Percentiles rank a stretch among this genome's conserved stretches.
Evolutionary conservation across 148 eudicot genomes (phyloP).

Genomic region (Chenopodium formosanum): DNA sequence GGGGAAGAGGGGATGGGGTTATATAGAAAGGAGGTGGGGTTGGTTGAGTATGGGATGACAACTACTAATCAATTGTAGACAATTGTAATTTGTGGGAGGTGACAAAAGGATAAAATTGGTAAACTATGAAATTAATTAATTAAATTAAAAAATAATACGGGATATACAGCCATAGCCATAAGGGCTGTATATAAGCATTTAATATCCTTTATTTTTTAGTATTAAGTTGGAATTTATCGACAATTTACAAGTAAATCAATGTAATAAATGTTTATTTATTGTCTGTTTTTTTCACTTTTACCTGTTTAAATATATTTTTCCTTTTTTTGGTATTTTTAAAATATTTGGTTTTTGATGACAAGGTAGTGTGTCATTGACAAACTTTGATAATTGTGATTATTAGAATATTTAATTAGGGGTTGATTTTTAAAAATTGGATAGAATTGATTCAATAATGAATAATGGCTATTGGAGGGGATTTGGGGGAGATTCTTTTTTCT

Average conservation of each 20-base stretch:
- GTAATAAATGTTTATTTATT: no score
- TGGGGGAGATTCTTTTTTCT: not conserved
- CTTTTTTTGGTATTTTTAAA: no score
- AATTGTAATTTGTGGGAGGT: not conserved
- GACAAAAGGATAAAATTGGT: not conserved
- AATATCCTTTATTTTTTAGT: no score
- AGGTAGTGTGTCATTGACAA: not conserved
- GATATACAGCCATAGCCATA: no score
- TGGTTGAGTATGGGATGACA: conserved; percentile 16
- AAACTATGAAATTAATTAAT: not conserved
- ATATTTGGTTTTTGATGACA: not conserved
- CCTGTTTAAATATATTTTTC: no score
- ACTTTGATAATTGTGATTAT: not conserved
- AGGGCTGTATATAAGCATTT: no score
- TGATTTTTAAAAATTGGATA: not conserved
- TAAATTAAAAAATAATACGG: not conserved
- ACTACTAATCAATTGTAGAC: not conserved
- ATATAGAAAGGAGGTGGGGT: not conserved
- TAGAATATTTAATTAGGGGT: not conserved
- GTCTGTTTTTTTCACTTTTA: no score
- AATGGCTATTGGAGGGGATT: not conserved
- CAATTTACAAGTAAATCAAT: no score
- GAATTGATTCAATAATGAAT: not conserved
- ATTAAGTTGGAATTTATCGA: no score
- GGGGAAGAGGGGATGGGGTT: conserved; percentile 1